Base-by-base conservation (phyloP, 2,329 filamentous ascomycete species). In the Ophiostoma ulmi region DNA sequence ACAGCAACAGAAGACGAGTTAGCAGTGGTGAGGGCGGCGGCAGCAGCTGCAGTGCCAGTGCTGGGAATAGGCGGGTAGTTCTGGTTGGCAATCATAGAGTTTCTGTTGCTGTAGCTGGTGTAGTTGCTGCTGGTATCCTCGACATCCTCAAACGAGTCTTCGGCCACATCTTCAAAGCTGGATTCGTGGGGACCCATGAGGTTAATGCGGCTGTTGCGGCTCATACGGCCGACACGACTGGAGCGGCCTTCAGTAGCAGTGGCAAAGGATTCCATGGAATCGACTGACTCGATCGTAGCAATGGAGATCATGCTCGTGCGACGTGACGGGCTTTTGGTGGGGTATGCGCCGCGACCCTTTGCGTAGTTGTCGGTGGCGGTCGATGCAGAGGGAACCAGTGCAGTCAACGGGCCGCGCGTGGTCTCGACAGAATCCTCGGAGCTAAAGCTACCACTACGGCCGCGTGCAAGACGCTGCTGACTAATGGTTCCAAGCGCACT, bases 401-500 rank as follows among this genome's bases (percentile, higher is more conserved):
- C 67, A 3, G 77, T 73, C 70, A 36, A 41, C 4, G 86, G 79
- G 26, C 84, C 88, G 11, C 85, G 82, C 1, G 87, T 86, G 0
- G 88, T 90, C 77, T 88, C 87, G 1, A 87, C 83, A 17, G 88
- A 90, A 71, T 83, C 85, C 61, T 87, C 85, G 0, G 88, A 90
- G 75, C 81, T 84, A 72, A 82, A 84, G 76, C 88, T 90, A 68
- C 81, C 82, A 61, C 77, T 79, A 74, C 87, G 87, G 6, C 76
- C 79, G 70, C 82, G 79, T 5, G 77, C 77, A 71, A 85, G 79
- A n/a, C 82, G 80, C 72, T 82, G 81, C 71, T 84, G 82, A 74
- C 86, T 88, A 76, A 93, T 89, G 2, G 86, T 93, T 6, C 93
- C 93, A 86, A 97, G 90, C 13, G 93, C 93, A 75, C 92, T 97